Base-by-base conservation (phyloP, 2,329 filamentous ascomycete species). In the Aureobasidium sp. region DNA sequence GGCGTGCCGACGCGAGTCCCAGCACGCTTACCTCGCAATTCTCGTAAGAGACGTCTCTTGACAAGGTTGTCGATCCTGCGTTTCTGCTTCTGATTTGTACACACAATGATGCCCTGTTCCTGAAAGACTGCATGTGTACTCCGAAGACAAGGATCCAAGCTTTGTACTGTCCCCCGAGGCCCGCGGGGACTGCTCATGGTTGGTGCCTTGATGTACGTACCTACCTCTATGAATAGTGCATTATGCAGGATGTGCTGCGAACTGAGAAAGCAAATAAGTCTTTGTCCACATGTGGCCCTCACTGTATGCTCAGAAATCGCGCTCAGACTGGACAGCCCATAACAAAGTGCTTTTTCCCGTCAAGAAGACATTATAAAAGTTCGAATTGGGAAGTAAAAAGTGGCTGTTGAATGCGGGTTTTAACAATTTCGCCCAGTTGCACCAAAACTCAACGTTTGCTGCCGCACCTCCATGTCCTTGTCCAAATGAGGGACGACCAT, bases 181-280 rank as follows among this genome's bases (percentile, higher is more conserved):
- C 55, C 42, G 55, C 41, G 55, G 55, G 42, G 8, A 39, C 37
- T 32, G 17, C 37, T 55, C 17, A 10, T 12, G 13, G 2, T 4
- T 17, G 7, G 46, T 48, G 46, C 46, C 15, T 55, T 15, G 20
- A 42, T 44, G 55, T 58, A 36, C 55, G 26, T 10, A 20, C 13
- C 32, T 58, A 58, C 41, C 41, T 37, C 55, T 58, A 58, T 47
- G 42, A 58, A 47, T 58, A 58, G 55, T 34, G 29, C 41, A 58
- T 32, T 42, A 26, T 58, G 55, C 55, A 58, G 7, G 2, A 15
- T 29, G 12, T 7, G 7, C 39, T 57, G 27, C 39, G 27, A 46
- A 44, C 53, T 26, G 10, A 34, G 10, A 55, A 42, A 42, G 51
- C 37, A 55, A 55, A 55, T 41, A 26, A 27, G 10, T 1, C 17